These are phyloP conservation scores for Serendipita indica DNA, from an alignment of 768 basidiomycete species.

Conservation along the genomic window DNA sequence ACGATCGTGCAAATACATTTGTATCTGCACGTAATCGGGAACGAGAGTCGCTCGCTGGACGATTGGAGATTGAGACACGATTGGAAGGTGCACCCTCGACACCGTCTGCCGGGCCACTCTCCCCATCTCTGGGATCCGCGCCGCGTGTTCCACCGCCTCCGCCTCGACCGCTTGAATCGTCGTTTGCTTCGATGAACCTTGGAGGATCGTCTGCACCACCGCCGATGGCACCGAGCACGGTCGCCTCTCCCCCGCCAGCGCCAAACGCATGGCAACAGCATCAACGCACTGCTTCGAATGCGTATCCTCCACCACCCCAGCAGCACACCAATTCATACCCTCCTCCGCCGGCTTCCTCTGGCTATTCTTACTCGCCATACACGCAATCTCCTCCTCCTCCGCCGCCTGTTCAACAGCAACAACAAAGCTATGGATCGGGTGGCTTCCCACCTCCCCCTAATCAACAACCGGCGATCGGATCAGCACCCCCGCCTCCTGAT, in stretches of 20 bases:
- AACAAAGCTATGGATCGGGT: slow-evolving; percentile 15
- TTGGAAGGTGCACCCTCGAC: slow-evolving; percentile 18
- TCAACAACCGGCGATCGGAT: slow-evolving; percentile 10
- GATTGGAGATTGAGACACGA: slow-evolving; percentile 59
- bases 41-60: slow-evolving; percentile 47
- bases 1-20: slow-evolving; percentile 44
- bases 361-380: slow-evolving; percentile 16
- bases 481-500: slow-evolving; percentile 9
- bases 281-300: slow-evolving; percentile 30
- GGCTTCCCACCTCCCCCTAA: slow-evolving; percentile 15
- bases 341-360: slow-evolving; percentile 14
- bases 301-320: slow-evolving; percentile 27
- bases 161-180: slow-evolving; percentile 29
- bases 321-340: too few species aligned
- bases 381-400: slow-evolving; percentile 16
- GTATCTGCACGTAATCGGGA: slow-evolving; percentile 50
- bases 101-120: slow-evolving; percentile 19
- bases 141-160: slow-evolving; percentile 14
- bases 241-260: slow-evolving; percentile 21
- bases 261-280: slow-evolving; percentile 23
- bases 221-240: slow-evolving; percentile 19
- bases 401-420: slow-evolving; percentile 13
- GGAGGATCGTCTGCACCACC: slow-evolving; percentile 21
- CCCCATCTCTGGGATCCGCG: slow-evolving; percentile 23
- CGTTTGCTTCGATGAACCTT: slow-evolving; percentile 45